These are phyloP conservation scores for Cladorrhinum samala DNA, from an alignment of 495 filamentous ascomycete species.

Conservation along the genomic window DNA sequence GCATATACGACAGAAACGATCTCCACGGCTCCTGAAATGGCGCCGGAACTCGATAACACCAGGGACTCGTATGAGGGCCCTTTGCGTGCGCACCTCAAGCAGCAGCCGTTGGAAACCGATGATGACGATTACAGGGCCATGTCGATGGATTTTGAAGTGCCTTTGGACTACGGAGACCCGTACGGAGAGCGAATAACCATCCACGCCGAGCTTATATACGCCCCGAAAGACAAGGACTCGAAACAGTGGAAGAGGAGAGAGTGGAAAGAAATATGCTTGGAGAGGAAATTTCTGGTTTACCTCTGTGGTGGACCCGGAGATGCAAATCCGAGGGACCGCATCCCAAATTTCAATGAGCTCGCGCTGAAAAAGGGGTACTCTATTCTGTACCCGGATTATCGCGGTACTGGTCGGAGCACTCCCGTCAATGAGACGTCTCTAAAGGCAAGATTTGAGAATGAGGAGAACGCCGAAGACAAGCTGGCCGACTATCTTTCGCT, in stretches of 20 bases:
- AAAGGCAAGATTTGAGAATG: background rate
- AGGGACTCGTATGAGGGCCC: background rate
- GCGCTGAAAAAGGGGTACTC: slow-evolving; percentile 72
- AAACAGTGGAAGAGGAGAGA: background rate
- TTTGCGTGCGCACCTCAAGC: background rate
- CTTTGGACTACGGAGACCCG: slow-evolving; percentile 12
- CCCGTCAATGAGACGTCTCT: slow-evolving; percentile 55
- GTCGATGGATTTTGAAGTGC: slow-evolving; percentile 13
- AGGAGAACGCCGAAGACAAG: slow-evolving; percentile 23
- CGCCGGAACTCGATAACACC: background rate
- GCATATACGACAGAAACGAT: background rate
- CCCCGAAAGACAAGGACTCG: background rate
- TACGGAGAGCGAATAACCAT: background rate
- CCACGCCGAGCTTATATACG: slow-evolving; percentile 17
- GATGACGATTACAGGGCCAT: background rate
- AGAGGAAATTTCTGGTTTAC: slow-evolving; percentile 34
- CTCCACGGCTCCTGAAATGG: background rate
- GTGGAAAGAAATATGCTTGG: background rate
- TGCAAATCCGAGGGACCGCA: slow-evolving; percentile 58
- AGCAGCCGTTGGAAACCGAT: too few relatives aligned
- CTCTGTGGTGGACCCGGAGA: slow-evolving; percentile 67
- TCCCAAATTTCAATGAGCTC: slow-evolving; percentile 49
- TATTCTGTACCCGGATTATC: slow-evolving; percentile 75
- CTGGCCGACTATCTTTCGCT: slow-evolving; percentile 71
- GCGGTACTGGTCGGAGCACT: slow-evolving; percentile 76